Conservation (phyloP, 2,329 filamentous ascomycete genomes). For the Trichoderma afroharzianum region DNA sequence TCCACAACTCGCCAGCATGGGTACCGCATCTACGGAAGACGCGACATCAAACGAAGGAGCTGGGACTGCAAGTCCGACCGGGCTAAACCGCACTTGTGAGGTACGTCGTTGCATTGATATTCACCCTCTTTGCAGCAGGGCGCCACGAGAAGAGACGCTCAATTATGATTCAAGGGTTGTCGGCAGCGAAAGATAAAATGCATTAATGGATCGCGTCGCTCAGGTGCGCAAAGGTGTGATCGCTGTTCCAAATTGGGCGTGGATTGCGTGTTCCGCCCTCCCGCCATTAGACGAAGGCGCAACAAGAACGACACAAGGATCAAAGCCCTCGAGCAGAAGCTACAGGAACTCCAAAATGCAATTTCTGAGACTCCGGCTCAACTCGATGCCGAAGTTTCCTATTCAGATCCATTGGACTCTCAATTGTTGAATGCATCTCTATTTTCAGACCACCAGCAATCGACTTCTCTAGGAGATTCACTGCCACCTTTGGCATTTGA, state of each 20-base stretch:
- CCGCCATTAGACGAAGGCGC: not conserved
- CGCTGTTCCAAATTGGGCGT: not conserved
- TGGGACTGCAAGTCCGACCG: not conserved
- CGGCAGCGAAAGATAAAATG: not conserved
- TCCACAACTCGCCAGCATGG: not conserved
- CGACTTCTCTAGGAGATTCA: not conserved
- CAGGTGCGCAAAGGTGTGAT: not conserved
- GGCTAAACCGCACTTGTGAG: not conserved
- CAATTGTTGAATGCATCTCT: not conserved
- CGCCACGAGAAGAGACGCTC: not conserved
- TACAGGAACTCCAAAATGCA: not conserved
- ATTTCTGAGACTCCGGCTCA: not conserved
- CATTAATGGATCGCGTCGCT: not conserved
- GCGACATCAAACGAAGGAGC: not conserved
- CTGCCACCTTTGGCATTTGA: too few relatives aligned
- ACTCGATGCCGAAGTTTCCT: not conserved
- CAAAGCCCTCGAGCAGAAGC: not conserved
- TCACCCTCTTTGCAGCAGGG: not conserved
- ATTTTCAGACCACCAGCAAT: not conserved
- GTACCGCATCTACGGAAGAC: not conserved
- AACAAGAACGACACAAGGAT: not conserved
- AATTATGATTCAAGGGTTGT: not conserved
- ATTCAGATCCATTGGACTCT: not conserved
- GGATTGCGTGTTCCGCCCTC: not conserved
- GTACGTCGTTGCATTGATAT: not conserved